Conservation (phyloP, 441 rosid genomes). For the Pelargonium fulgidum region DNA sequence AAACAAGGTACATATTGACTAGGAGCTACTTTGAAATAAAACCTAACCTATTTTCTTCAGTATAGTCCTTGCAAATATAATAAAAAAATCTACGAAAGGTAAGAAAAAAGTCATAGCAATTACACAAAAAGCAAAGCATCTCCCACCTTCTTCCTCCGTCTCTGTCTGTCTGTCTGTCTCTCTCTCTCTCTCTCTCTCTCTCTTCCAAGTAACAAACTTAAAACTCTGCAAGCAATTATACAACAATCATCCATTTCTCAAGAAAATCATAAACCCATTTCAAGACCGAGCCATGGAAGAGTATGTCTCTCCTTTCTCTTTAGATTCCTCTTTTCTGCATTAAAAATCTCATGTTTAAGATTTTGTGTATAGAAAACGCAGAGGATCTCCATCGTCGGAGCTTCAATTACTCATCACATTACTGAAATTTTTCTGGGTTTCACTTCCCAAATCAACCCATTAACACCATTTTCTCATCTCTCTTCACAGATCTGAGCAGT, state of each 20-base stretch:
- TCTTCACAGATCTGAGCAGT: conserved; percentile 46
- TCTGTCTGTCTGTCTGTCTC: not conserved
- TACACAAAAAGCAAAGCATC: conserved; percentile 8
- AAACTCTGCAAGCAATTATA: not conserved
- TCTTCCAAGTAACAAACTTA: conserved; percentile 3
- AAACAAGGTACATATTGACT: too few relatives aligned
- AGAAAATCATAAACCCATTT: conserved; percentile 1
- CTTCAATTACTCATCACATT: not conserved
- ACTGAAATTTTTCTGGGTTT: not conserved
- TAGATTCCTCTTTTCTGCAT: not conserved
- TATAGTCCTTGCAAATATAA: too few relatives aligned
- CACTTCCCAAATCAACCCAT: not conserved
- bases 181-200: not conserved
- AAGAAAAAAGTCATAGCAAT: not conserved
- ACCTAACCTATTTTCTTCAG: too few relatives aligned
- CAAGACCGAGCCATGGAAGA: conserved; percentile 20
- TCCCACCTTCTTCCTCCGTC: not conserved
- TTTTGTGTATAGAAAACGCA: not conserved
- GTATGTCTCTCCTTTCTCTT: conserved; percentile 4
- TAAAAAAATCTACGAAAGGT: not conserved
- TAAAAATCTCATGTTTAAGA: not conserved
- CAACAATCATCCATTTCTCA: not conserved
- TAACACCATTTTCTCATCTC: not conserved
- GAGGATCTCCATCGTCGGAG: not conserved
- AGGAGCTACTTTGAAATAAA: too few relatives aligned